phyloP scores from a whole-genome alignment of 345 rosid genomes.

The Eucalyptus marginata region DNA sequence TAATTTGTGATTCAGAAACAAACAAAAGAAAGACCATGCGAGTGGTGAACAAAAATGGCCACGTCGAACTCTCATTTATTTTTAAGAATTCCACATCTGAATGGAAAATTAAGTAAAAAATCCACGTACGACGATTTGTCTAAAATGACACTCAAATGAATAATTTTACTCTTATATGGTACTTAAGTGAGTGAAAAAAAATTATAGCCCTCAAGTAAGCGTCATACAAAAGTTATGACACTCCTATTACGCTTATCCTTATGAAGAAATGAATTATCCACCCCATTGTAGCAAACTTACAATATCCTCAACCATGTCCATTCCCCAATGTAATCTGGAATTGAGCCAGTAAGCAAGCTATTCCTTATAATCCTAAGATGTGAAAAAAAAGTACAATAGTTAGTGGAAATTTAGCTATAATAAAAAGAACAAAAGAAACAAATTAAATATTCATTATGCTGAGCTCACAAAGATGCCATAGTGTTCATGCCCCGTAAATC shows the following conservation, averaged over 20 bases:
- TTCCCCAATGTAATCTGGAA: slow-evolving; percentile 31
- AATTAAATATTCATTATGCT: not conserved
- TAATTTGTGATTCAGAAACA: no score
- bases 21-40: no score
- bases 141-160: no score
- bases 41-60: no score
- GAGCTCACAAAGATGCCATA: slow-evolving; percentile 48
- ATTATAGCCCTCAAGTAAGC: fast-evolving
- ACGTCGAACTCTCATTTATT: no score
- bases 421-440: not conserved
- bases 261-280: no score
- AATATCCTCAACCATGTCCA: slow-evolving; percentile 10
- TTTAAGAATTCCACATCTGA: no score
- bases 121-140: fast-evolving
- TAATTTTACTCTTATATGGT: no score
- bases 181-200: no score
- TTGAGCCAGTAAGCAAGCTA: slow-evolving; percentile 37
- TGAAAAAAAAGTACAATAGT: not conserved
- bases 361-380: slow-evolving; percentile 44
- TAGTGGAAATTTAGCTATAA: not conserved
- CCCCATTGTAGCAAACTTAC: slow-evolving; percentile 26
- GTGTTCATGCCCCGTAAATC: not conserved
- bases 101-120: no score
- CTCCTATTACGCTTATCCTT: fast-evolving
- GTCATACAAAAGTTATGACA: no score